Evolutionary conservation across 352 stramenopile species (phyloP).

Genomic region (Globisporangium abappressorium): DNA sequence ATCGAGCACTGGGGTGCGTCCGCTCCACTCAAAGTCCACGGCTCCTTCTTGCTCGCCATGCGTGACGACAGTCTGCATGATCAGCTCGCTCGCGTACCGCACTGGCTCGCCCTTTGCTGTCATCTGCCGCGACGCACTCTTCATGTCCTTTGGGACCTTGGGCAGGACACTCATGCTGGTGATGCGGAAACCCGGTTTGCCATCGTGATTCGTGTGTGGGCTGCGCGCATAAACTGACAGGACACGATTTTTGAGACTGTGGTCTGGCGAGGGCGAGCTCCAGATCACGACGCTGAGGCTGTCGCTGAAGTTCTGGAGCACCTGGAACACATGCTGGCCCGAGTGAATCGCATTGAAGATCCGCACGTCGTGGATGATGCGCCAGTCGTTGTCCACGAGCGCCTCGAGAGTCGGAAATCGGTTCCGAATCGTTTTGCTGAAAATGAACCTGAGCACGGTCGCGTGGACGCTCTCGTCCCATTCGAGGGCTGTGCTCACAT

Average conservation of each 20-base stretch:
- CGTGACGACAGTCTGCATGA: neutral
- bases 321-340: neutral
- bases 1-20: neutral
- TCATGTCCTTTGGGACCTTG: neutral
- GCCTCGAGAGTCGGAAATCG: neutral
- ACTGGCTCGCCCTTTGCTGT: neutral
- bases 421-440: neutral
- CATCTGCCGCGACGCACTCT: neutral
- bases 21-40: neutral
- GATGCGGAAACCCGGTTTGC: neutral
- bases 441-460: neutral
- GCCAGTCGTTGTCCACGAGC: neutral
- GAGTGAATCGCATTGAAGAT: neutral
- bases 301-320: neutral
- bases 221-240: neutral
- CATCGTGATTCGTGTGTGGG: neutral
- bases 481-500: neutral
- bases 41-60: neutral
- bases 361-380: neutral
- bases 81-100: neutral
- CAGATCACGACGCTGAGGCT: neutral
- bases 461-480: neutral
- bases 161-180: neutral
- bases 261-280: neutral
- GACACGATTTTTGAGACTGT: neutral